Evolutionary conservation across 2,329 filamentous ascomycete species (phyloP).

Genomic region (Alternaria panax): DNA sequence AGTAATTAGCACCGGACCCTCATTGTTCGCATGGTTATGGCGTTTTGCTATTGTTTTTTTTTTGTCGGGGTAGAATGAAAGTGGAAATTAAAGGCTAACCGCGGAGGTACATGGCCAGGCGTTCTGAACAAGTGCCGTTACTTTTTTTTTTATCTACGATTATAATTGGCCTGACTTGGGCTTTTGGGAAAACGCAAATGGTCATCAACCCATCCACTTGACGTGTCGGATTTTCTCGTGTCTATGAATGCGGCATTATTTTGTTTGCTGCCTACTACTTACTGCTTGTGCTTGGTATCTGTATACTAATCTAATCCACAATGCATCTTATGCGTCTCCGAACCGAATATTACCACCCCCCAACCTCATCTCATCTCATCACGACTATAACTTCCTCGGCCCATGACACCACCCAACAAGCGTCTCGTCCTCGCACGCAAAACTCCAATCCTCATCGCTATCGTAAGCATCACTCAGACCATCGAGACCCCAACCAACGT

Average conservation of each 20-base stretch:
- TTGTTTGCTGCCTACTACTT: slow-evolving; percentile 12
- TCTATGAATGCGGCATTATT: background rate
- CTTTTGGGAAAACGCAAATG: background rate
- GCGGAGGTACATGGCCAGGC: background rate
- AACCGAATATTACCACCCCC: slow-evolving; percentile 12
- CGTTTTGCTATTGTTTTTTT: background rate
- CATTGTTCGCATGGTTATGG: background rate
- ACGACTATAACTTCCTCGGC: background rate
- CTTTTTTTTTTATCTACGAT: background rate
- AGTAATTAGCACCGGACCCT: background rate
- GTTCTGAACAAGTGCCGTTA: background rate
- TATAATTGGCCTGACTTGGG: background rate
- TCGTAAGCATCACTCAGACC: slow-evolving; percentile 13
- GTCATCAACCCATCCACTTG: no score
- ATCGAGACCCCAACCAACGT: slow-evolving; percentile 12
- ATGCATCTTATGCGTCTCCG: background rate
- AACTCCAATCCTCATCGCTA: slow-evolving; percentile 16
- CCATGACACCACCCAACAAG: slow-evolving; percentile 3
- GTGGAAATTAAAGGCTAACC: background rate
- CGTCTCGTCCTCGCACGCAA: slow-evolving; percentile 6
- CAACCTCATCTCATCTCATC: no score
- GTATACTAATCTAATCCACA: slow-evolving; percentile 6
- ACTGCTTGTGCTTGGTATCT: slow-evolving; percentile 23
- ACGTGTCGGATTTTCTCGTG: no score
- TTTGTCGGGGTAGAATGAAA: background rate